Evolutionary conservation across 345 rosid species (phyloP).

Genomic region (Kernera saxatilis): DNA sequence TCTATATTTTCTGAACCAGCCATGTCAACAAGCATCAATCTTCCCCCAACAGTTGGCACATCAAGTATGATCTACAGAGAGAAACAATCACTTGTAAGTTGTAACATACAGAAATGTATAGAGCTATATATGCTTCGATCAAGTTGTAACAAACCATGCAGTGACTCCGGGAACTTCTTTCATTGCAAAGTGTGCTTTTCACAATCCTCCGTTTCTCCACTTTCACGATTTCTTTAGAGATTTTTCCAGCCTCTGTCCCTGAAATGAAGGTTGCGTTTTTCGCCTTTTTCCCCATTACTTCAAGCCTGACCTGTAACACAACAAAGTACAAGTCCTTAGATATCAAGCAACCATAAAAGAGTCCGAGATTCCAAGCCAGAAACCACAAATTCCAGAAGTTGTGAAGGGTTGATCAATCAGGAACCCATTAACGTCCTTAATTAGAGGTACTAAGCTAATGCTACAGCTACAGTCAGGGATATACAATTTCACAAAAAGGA

Average conservation of each 20-base stretch:
- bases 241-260: slow-evolving; percentile 86
- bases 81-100: neutral
- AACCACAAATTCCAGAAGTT: neutral
- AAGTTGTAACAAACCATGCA: slow-evolving; percentile 57
- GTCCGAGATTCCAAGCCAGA: neutral
- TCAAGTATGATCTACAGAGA: slow-evolving; percentile 71
- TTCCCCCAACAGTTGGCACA: slow-evolving; percentile 96
- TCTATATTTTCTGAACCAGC: slow-evolving; percentile 99
- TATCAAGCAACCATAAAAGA: neutral
- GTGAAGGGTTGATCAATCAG: neutral
- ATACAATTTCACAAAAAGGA: neutral
- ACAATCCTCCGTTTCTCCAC: slow-evolving; percentile 95
- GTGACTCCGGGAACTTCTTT: slow-evolving; percentile 95
- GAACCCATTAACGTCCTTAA: neutral
- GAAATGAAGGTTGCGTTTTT: slow-evolving; percentile 83
- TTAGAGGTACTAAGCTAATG: too few species aligned
- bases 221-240: slow-evolving; percentile 83
- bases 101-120: neutral
- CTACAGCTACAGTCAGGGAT: neutral
- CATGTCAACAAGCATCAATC: slow-evolving; percentile 98
- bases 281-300: slow-evolving; percentile 96
- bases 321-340: neutral
- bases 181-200: slow-evolving; percentile 89
- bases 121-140: neutral
- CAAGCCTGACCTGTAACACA: slow-evolving; percentile 66